Conservation (phyloP, 1,284 basidiomycete species). For the Austroboletus niveus region DNA sequence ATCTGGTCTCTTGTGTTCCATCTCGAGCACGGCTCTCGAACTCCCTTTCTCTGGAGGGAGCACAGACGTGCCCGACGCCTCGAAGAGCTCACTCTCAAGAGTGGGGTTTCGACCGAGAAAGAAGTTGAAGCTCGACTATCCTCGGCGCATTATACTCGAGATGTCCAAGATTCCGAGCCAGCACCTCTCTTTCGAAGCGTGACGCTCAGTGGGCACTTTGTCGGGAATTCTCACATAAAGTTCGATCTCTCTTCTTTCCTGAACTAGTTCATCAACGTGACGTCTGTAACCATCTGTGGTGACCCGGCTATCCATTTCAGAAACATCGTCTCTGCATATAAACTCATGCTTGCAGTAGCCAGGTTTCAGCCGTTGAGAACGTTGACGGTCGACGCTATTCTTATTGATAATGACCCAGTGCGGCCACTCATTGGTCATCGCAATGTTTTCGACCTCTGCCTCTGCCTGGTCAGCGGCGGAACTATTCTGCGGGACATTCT, state of each 20-base stretch:
- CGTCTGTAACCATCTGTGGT: constrained; percentile 9
- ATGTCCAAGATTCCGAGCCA: not conserved
- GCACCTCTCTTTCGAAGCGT: constrained; percentile 6
- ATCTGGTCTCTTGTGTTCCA: constrained; percentile 15
- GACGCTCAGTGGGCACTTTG: constrained; percentile 4
- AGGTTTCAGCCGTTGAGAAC: constrained; percentile 3
- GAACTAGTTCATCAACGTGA: constrained; percentile 8
- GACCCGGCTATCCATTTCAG: not conserved
- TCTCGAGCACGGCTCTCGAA: constrained; percentile 7
- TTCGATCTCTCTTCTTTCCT: not conserved
- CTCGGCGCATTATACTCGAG: no score
- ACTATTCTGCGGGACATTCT: no score
- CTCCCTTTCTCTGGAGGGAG: constrained; percentile 14
- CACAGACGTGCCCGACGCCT: constrained; percentile 5
- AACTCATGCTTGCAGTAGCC: not conserved
- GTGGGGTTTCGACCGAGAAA: not conserved
- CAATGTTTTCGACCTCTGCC: no score
- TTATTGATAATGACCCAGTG: constrained; percentile 4
- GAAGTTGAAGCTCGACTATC: not conserved
- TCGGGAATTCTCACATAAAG: not conserved
- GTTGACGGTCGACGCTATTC: constrained; percentile 9
- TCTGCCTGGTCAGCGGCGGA: no score
- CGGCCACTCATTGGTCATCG: not conserved
- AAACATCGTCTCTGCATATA: constrained; percentile 4
- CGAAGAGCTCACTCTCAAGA: constrained; percentile 4